Base-by-base conservation (phyloP, 164 flowering plant genomes). In the Berberis vulgaris region DNA sequence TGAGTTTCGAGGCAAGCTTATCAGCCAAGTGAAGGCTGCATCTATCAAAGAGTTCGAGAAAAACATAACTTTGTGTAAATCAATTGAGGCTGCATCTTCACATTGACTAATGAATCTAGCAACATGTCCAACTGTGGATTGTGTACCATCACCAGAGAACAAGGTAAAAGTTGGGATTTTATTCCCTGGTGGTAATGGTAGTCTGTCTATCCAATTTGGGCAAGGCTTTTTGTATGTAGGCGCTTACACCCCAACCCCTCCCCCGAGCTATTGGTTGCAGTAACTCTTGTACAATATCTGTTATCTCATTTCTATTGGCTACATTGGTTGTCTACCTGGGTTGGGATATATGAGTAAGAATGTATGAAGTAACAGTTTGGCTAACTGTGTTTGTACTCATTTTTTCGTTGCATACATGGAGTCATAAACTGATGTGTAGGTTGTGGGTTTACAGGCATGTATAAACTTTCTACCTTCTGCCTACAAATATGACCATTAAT, bases 221-320 rank as follows among this genome's bases (percentile, higher is more conserved):
- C 8, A 46, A 5, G 49, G 49, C 8, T 46, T 46, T 8, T 8
- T 46, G 8, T 46, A 46, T 5, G 49, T 46, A 46, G 49, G 49
- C 1, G 49, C 8, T 46, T 46, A 8, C 8, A 46, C 49, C 49
- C 26, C 26, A 26, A 26, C 26, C 26, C 26, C 26, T 26, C 49
- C 49, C 49, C 49, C 49, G 49, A 46, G 49, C 49, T 8, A 46
- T 46, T 46, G 46, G 90, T 26, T 26, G 26, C 26, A 26, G 26
- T 26, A 26, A 26, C 26, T 26, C 26, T 26, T 26, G 26, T 26
- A 26, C 26, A 26, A 26, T 26, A 26, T 26, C 26, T 26, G 26
- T 26, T 26, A 26, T 26, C 26, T 26, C 26, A 26, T 26, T 26
- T 26, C 26, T 26, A 26, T 26, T 26, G 26, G 26, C 26, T 26